phyloP scores from a whole-genome alignment of 2,329 filamentous ascomycete genomes.

The Aspergillus felis region DNA sequence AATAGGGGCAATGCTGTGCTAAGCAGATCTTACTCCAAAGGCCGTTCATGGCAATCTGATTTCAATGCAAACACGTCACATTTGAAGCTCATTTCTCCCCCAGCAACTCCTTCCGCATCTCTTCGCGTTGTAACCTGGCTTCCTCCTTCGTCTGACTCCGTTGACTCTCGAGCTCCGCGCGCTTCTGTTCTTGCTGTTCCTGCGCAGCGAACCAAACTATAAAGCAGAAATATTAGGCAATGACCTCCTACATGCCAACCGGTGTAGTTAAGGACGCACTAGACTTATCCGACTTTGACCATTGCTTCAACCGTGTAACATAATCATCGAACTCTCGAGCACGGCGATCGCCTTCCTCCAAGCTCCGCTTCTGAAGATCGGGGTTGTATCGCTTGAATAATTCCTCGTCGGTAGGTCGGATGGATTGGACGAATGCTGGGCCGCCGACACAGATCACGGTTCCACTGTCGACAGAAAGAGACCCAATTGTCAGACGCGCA shows the following conservation, averaged over 20 bases:
- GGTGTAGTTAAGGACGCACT: conserved; percentile 51
- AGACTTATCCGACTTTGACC: conserved; percentile 85
- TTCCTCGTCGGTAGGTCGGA: conserved; percentile 79
- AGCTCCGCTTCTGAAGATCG: conserved; percentile 80
- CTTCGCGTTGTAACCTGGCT: conserved; percentile 30
- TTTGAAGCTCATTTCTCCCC: conserved; percentile 26
- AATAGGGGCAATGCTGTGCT: not conserved
- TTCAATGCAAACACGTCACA: not conserved
- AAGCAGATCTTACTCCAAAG: not conserved
- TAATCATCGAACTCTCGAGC: conserved; percentile 90
- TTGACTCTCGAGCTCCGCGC: conserved; percentile 20
- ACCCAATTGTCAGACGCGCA: not conserved
- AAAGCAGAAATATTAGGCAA: conserved; percentile 5
- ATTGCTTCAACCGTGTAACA: conserved; percentile 76
- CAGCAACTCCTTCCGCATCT: conserved; percentile 38
- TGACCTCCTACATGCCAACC: not conserved
- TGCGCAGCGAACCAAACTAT: conserved; percentile 40
- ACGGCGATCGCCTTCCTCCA: conserved; percentile 71
- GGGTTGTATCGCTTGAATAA: conserved; percentile 88
- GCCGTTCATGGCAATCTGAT: not conserved
- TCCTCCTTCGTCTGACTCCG: conserved; percentile 28
- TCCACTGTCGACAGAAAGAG: conserved; percentile 53
- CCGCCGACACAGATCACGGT: conserved; percentile 72
- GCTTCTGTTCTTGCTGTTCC: conserved; percentile 31
- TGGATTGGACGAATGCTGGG: conserved; percentile 73